Evolutionary conservation across 2,329 filamentous ascomycete species (phyloP), one percentile per base, ranked within the genome.

Genomic region (Verticillium nubilum): DNA sequence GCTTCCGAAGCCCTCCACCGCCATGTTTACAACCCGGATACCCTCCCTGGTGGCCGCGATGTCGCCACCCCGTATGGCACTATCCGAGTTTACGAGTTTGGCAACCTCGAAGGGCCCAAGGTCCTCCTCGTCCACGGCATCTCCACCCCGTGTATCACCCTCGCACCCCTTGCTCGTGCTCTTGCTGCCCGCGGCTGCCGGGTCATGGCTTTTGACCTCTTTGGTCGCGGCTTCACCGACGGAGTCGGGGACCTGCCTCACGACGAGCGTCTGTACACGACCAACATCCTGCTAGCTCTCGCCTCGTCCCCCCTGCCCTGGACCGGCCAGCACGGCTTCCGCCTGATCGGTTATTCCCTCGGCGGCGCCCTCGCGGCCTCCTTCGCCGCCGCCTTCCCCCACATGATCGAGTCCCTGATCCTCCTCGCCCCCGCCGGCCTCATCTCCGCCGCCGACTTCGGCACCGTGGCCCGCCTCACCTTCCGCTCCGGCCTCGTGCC

Each of bases 111-210:
- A 58, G 92, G 92, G 7, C 80, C 83, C 53, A 93, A 90, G 67
- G 86, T 95, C 4, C 73, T 96, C 17, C 80, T 96, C 33, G 79
- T 96, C 9, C 92, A 96, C 70, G 92, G 92, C 52, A 94, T 96
- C 69, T 91, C 87, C 62, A 96, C 91, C 0, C 89, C 91, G 0
- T 92, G 89, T 71, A 83, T 93, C 66, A 87, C 90, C 1, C 78
- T 95, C 17, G 81, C 82, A 27, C 82, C 81, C 52, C 73, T 96
- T 33, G 89, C 91, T 28, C 78, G 86, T 66, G 80, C 79, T 23
- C 79, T 96, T 25, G 90, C 84, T 2, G 78, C 82, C 42, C 82
- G 81, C 56, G 90, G 91, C 31, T 93, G 86, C 69, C 84, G 92
- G 50, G 91, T 96, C 13, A 87, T 96, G 86, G 78, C 95, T 4